Conservation (phyloP, 805 yeast genomes). For the Kazachstania martiniae region DNA sequence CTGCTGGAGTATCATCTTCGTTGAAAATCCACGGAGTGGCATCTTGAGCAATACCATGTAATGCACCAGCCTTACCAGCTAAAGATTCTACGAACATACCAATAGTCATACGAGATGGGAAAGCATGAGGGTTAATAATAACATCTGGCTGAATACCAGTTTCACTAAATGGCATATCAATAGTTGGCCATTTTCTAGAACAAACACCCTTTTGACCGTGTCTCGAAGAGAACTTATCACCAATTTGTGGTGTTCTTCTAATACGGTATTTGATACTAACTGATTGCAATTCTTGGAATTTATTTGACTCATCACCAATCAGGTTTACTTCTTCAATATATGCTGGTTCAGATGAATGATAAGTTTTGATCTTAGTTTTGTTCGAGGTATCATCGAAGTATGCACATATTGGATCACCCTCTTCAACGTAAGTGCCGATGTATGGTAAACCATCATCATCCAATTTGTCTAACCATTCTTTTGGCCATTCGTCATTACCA, state of each 20-base stretch:
- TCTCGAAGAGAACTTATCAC: constrained; percentile 95
- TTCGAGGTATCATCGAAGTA: constrained; percentile 85
- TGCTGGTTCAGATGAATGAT: constrained; percentile 91
- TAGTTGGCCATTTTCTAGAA: constrained; percentile 94
- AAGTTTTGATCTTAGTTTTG: constrained; percentile 82
- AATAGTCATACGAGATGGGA: constrained; percentile 99
- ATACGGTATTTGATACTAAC: constrained; percentile 83
- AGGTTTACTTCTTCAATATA: constrained; percentile 91
- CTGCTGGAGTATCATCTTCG: constrained; percentile 93
- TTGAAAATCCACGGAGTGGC: constrained; percentile 92
- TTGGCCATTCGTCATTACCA: constrained; percentile 89
- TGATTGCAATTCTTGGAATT: constrained; percentile 68
- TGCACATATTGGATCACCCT: constrained; percentile 93
- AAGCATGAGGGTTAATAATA: constrained; percentile 96
- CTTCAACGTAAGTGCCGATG: constrained; percentile 78
- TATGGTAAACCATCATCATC: constrained; percentile 90
- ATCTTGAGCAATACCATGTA: constrained; percentile 96
- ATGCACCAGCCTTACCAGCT: constrained; percentile 98
- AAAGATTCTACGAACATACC: constrained; percentile 98
- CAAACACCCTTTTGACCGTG: constrained; percentile 99
- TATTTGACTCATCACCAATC: constrained; percentile 63
- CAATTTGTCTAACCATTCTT: constrained; percentile 75
- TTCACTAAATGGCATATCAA: constrained; percentile 95
- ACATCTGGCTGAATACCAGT: constrained; percentile 96
- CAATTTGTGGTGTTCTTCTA: constrained; percentile 87